phyloP scores from a whole-genome alignment of 768 basidiomycete genomes.

The Glaciozyma martinii region DNA sequence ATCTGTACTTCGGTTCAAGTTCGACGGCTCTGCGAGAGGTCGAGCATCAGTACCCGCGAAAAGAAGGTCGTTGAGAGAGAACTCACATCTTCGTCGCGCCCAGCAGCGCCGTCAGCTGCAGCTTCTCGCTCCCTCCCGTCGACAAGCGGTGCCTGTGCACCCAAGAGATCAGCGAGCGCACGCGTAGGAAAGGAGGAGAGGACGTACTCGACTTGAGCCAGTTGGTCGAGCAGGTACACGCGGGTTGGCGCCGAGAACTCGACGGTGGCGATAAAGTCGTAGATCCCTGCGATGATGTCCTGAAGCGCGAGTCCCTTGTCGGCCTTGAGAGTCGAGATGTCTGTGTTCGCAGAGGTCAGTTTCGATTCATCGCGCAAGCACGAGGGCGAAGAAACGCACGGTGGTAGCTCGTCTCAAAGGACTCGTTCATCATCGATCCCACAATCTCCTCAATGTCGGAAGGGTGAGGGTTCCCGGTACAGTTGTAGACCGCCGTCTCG shows the following conservation, averaged over 20 bases:
- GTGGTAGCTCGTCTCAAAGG: constrained; percentile 78
- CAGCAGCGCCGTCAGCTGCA: constrained; percentile 82
- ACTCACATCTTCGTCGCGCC: constrained; percentile 90
- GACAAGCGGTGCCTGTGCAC: constrained; percentile 70
- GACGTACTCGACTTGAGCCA: constrained; percentile 89
- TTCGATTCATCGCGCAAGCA: neutral
- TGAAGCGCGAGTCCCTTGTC: constrained; percentile 91
- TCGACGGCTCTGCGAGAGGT: constrained; percentile 3
- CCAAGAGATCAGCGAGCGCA: neutral
- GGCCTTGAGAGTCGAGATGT: constrained; percentile 74
- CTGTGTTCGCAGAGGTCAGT: constrained; percentile 43
- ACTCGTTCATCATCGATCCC: constrained; percentile 88
- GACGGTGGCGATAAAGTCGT: constrained; percentile 77
- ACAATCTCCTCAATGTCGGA: constrained; percentile 87
- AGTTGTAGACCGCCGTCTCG: constrained; percentile 88
- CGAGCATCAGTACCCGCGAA: neutral
- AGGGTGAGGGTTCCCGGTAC: constrained; percentile 94
- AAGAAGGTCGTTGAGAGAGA: no score
- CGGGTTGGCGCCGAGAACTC: constrained; percentile 78
- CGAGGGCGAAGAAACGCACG: constrained; percentile 39
- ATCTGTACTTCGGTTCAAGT: neutral
- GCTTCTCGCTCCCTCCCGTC: constrained; percentile 85
- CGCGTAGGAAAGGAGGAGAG: neutral
- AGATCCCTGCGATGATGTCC: constrained; percentile 83
- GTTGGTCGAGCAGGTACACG: constrained; percentile 79